phyloP scores from a whole-genome alignment of 2,329 filamentous ascomycete species.

The Paecilomyces dactylethromorphus region DNA sequence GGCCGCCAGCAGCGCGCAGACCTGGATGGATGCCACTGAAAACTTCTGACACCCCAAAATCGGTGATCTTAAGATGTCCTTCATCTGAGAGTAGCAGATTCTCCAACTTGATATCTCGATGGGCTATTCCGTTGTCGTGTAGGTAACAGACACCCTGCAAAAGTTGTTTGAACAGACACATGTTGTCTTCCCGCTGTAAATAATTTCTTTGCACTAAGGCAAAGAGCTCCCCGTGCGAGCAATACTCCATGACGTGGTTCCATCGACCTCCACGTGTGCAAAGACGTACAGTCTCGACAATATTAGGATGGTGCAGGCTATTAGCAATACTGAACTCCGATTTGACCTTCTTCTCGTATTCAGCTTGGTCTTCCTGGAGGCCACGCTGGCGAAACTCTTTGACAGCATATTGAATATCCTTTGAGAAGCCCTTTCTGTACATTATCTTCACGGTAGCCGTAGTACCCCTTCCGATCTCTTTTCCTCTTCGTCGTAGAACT shows the following conservation, averaged over 20 bases:
- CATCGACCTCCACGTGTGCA: slow-evolving; percentile 69
- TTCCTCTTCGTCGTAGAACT: slow-evolving; percentile 64
- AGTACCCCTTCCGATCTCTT: slow-evolving; percentile 72
- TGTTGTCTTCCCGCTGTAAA: slow-evolving; percentile 61
- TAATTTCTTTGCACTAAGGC: slow-evolving; percentile 65
- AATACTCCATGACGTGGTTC: slow-evolving; percentile 94
- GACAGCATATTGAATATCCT: slow-evolving; percentile 62
- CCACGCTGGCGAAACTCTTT: slow-evolving; percentile 79
- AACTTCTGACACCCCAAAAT: slow-evolving; percentile 85
- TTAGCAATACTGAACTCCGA: slow-evolving; percentile 85
- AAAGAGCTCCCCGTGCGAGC: slow-evolving; percentile 74
- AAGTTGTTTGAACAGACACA: slow-evolving; percentile 86
- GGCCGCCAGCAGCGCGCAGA: slow-evolving; percentile 62
- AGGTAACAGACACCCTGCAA: slow-evolving; percentile 76
- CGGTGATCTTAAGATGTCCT: slow-evolving; percentile 81
- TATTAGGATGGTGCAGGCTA: slow-evolving; percentile 78
- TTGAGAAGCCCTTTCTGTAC: slow-evolving; percentile 59
- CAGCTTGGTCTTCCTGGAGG: slow-evolving; percentile 60
- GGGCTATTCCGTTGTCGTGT: slow-evolving; percentile 76
- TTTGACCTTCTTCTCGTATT: slow-evolving; percentile 85
- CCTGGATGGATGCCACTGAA: slow-evolving; percentile 79
- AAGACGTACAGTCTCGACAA: slow-evolving; percentile 71
- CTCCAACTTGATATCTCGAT: slow-evolving; percentile 86
- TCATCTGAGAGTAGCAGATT: slow-evolving; percentile 74
- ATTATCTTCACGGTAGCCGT: slow-evolving; percentile 79